Evolutionary conservation across 2,329 filamentous ascomycete species (phyloP).

Genomic region (Pestalotiopsis sp.): DNA sequence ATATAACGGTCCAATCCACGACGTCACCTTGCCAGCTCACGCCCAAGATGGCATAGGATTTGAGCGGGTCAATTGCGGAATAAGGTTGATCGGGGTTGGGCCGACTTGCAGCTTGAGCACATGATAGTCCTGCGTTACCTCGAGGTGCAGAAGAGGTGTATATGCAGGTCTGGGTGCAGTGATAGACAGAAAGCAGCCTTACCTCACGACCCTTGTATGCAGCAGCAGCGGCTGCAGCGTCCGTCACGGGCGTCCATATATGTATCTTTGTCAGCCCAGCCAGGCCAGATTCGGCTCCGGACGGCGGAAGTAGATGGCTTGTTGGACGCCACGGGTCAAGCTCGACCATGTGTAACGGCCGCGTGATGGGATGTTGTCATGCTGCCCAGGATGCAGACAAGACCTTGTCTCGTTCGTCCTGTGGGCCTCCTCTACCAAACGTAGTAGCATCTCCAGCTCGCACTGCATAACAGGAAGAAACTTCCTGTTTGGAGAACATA

Average conservation of each 20-base stretch:
- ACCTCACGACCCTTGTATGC: background rate
- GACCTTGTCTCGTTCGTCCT: background rate
- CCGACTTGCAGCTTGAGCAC: slow-evolving; percentile 1
- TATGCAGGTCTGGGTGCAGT: background rate
- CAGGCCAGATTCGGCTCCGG: background rate
- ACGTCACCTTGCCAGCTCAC: background rate
- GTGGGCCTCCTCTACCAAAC: background rate
- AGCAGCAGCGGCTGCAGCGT: background rate
- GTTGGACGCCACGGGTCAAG: background rate
- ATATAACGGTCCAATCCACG: background rate
- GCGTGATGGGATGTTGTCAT: background rate
- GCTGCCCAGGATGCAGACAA: background rate
- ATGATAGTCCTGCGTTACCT: background rate
- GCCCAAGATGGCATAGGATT: background rate
- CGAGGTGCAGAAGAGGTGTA: background rate
- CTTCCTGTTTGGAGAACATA: background rate
- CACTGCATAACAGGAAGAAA: background rate
- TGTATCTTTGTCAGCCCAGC: background rate
- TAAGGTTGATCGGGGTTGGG: background rate
- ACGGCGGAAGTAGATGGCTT: background rate
- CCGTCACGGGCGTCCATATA: background rate
- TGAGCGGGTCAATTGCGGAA: background rate
- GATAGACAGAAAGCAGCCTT: background rate
- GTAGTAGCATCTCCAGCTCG: background rate
- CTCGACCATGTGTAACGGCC: background rate